A percentile compares a stretch with the other conserved stretches of the same genome.
These are phyloP conservation scores for Russula compacta DNA, from an alignment of 768 basidiomycete species.

Conservation along the genomic window DNA sequence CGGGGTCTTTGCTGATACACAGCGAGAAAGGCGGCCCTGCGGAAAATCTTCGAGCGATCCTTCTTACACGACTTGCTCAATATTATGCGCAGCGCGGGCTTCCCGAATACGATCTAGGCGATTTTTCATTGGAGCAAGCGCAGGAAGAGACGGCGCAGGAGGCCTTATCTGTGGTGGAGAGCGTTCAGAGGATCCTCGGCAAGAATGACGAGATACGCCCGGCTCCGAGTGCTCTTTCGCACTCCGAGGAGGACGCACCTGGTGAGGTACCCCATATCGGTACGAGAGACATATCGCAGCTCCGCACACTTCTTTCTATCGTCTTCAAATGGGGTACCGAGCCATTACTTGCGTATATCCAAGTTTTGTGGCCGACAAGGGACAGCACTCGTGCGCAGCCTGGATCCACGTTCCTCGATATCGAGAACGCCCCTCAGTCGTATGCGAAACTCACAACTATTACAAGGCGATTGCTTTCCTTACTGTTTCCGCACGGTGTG, in stretches of 20 bases:
- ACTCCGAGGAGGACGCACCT: background rate
- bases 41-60: constrained; percentile 11
- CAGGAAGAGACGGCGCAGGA: constrained; percentile 15
- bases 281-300: constrained; percentile 51
- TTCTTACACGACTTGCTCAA: constrained; percentile 12
- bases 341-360: constrained; percentile 40
- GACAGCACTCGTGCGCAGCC: constrained; percentile 14
- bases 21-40: constrained; percentile 8
- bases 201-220: background rate
- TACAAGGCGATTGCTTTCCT: constrained; percentile 34
- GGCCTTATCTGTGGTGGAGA: constrained; percentile 16
- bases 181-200: constrained; percentile 17
- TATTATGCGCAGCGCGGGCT: constrained; percentile 13
- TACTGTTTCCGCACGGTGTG: constrained; percentile 47
- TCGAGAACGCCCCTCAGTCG: constrained; percentile 35
- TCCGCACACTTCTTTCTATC: constrained; percentile 59
- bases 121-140: constrained; percentile 6
- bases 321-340: constrained; percentile 65
- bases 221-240: background rate
- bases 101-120: background rate
- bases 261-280: constrained; percentile 39
- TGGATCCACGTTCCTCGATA: constrained; percentile 36
- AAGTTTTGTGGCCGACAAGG: constrained; percentile 32
- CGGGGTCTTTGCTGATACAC: constrained; percentile 12
- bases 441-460: constrained; percentile 37